These are phyloP conservation scores for Cadophora luteo-olivacea DNA, from an alignment of 2,329 filamentous ascomycete species.

Conservation along the genomic window DNA sequence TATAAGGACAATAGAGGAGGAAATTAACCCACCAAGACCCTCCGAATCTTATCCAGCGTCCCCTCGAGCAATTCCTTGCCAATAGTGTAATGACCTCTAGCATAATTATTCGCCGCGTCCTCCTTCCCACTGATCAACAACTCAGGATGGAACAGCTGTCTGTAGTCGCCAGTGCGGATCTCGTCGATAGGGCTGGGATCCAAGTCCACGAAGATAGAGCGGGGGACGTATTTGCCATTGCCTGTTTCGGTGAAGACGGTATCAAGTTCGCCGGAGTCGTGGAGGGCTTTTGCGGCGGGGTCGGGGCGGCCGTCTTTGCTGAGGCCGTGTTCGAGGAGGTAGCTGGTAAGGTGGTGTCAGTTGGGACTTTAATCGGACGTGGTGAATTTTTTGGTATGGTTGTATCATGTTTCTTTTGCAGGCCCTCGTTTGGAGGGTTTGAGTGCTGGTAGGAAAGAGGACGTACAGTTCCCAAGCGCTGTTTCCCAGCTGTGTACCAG, in stretches of 20 bases:
- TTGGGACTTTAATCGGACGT: neutral
- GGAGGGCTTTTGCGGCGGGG: conserved; percentile 58
- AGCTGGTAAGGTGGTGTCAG: conserved; percentile 50
- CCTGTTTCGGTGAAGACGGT: conserved; percentile 72
- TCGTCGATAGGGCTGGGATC: conserved; percentile 73
- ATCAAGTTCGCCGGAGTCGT: conserved; percentile 63
- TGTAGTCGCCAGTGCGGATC: conserved; percentile 67
- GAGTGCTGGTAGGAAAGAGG: conserved; percentile 10
- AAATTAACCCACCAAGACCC: conserved; percentile 59
- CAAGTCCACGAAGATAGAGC: conserved; percentile 71
- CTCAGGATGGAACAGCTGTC: conserved; percentile 70
- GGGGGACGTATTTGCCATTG: conserved; percentile 70
- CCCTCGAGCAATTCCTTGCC: conserved; percentile 71
- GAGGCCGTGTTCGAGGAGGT: conserved; percentile 71
- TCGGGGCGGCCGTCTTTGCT: conserved; percentile 64
- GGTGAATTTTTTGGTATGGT: neutral
- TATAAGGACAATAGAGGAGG: neutral
- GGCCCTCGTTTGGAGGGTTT: neutral
- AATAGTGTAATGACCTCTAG: conserved; percentile 72
- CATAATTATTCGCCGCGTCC: conserved; percentile 74
- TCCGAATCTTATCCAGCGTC: conserved; percentile 68
- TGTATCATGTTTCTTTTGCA: neutral
- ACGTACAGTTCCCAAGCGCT: conserved; percentile 73
- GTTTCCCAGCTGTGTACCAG: conserved; percentile 71
- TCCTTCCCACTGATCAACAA: conserved; percentile 72